These are phyloP conservation scores for Euphorbia tirucalli DNA, from an alignment of 345 rosid species.

Conservation along the genomic window DNA sequence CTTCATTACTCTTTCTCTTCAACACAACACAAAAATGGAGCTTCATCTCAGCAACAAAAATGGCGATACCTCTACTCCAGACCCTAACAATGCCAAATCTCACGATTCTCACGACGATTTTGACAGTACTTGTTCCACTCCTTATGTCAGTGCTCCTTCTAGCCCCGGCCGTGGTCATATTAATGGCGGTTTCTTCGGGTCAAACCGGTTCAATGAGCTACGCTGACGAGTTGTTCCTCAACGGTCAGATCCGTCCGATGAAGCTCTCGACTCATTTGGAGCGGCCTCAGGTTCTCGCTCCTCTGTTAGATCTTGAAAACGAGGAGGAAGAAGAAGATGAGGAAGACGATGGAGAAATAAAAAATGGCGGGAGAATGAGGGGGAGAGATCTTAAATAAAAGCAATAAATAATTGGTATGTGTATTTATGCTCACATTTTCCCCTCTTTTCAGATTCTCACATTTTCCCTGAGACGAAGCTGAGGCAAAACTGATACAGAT, in stretches of 20 bases:
- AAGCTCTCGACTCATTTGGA: slow-evolving; percentile 85
- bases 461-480: too few relatives aligned
- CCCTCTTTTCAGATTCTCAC: too few relatives aligned
- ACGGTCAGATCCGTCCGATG: slow-evolving; percentile 95
- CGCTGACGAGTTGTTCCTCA: slow-evolving; percentile 84
- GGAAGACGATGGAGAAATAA: neutral
- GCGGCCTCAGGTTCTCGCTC: slow-evolving; percentile 68
- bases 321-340: slow-evolving; percentile 50
- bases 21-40: slow-evolving; percentile 29
- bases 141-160: slow-evolving; percentile 95
- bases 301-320: slow-evolving; percentile 63
- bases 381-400: slow-evolving; percentile 85
- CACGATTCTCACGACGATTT: slow-evolving; percentile 29
- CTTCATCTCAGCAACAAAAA: slow-evolving; percentile 14
- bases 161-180: slow-evolving; percentile 66
- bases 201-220: slow-evolving; percentile 70
- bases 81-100: slow-evolving; percentile 10
- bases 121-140: slow-evolving; percentile 88
- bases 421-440: too few relatives aligned
- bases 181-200: slow-evolving; percentile 53
- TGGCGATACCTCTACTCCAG: slow-evolving; percentile 12
- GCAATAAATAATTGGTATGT: too few relatives aligned
- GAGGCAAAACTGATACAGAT: too few relatives aligned
- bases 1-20: neutral
- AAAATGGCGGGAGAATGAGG: slow-evolving; percentile 27